Conservation (phyloP, 2,329 filamentous ascomycete species). For the Colletotrichum echinochloae region DNA sequence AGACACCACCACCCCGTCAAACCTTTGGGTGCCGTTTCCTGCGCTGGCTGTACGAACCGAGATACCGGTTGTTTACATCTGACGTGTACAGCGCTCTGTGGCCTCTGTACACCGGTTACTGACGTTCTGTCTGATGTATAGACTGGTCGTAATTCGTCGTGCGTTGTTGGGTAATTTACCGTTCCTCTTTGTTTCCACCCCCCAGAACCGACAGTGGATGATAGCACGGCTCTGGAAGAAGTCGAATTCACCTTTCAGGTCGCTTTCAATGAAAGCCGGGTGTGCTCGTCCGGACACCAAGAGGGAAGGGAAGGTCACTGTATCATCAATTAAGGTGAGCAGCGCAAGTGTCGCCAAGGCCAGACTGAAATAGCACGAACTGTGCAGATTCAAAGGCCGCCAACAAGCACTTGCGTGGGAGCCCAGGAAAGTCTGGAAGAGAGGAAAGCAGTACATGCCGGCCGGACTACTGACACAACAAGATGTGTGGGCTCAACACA, state of each 20-base stretch:
- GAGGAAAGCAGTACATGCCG: background rate
- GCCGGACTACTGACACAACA: slow-evolving; percentile 31
- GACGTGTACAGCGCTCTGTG: slow-evolving; percentile 34
- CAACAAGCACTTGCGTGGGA: background rate
- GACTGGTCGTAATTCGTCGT: background rate
- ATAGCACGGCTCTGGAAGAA: background rate
- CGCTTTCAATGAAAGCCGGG: background rate
- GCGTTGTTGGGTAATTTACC: background rate
- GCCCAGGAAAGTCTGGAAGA: background rate
- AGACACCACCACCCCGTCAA: slow-evolving; percentile 37
- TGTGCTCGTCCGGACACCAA: background rate
- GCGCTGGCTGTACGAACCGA: slow-evolving; percentile 33
- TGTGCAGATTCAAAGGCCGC: background rate
- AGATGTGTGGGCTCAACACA: slow-evolving; percentile 37
- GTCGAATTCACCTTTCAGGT: slow-evolving; percentile 1
- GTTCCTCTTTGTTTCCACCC: too few relatives aligned
- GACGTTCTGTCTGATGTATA: background rate
- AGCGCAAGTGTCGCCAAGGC: background rate
- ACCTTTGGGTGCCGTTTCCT: slow-evolving; percentile 12
- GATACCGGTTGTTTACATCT: slow-evolving; percentile 30
- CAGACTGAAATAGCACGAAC: slow-evolving; percentile 4
- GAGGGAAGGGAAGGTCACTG: background rate
- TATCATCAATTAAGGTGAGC: background rate
- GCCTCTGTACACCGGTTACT: background rate
- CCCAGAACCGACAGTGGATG: background rate